Percentiles rank a stretch among this genome's conserved stretches.
Evolutionary conservation across 257 asterid genomes (phyloP).

Genomic region (Nicotiana tabacum): DNA sequence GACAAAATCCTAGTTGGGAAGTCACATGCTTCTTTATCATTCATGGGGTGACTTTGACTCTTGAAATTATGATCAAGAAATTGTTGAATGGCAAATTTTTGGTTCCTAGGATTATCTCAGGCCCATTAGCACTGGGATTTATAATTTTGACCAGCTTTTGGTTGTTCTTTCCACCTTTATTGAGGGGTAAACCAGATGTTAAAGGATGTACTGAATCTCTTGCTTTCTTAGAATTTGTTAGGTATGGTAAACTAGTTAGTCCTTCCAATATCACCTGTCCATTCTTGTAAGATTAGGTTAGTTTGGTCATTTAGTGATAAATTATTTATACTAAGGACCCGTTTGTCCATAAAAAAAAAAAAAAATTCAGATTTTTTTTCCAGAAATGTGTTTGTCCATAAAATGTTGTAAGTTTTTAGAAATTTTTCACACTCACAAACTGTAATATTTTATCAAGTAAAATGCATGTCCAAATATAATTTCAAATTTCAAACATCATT

Average conservation of each 20-base stretch:
- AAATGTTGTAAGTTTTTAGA: too few relatives aligned
- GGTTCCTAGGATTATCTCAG: conserved; percentile 26
- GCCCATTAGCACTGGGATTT: conserved; percentile 30
- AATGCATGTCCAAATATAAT: too few relatives aligned
- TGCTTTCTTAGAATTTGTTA: conserved; percentile 45
- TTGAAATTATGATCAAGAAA: conserved; percentile 33
- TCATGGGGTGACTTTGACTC: conserved; percentile 31
- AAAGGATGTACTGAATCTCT: conserved; percentile 47
- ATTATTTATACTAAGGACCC: too few relatives aligned
- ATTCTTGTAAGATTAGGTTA: conserved; percentile 10
- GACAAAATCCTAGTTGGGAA: conserved; percentile 35
- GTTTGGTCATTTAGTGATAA: too few relatives aligned
- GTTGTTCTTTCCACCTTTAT: conserved; percentile 56
- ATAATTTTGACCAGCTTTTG: conserved; percentile 35
- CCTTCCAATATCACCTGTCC: conserved; percentile 47
- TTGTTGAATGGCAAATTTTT: neutral
- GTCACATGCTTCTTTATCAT: conserved; percentile 33
- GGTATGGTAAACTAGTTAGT: conserved; percentile 29
- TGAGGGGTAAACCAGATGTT: conserved; percentile 28
- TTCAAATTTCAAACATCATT: too few relatives aligned
- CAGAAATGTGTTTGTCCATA: too few relatives aligned
- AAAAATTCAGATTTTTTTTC: too few relatives aligned
- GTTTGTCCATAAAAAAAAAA: too few relatives aligned
- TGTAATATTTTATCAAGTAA: too few relatives aligned
- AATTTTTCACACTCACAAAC: too few relatives aligned